phyloP scores from a whole-genome alignment of 2,329 filamentous ascomycete genomes.

The Colletotrichum tropicale region DNA sequence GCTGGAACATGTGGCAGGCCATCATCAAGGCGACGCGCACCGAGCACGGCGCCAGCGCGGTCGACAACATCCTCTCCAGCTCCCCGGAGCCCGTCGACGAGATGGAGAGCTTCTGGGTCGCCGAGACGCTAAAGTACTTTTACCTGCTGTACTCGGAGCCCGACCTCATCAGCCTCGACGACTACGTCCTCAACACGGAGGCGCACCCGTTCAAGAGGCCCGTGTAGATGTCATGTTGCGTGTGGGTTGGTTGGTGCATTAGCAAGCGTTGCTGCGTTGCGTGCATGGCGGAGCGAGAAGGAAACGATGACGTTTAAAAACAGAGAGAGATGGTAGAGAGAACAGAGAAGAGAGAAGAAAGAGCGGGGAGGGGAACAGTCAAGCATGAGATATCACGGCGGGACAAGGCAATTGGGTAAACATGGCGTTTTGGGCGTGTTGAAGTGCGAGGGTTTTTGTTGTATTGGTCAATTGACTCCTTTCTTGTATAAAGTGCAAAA shows the following conservation, averaged over 20 bases:
- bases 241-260: neutral
- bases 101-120: constrained; percentile 92
- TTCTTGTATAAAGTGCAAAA: neutral
- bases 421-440: constrained; percentile 8
- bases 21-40: constrained; percentile 71
- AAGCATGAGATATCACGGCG: constrained; percentile 16
- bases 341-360: neutral
- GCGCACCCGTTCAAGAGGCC: constrained; percentile 62
- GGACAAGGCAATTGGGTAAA: neutral
- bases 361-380: neutral
- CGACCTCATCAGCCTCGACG: constrained; percentile 68
- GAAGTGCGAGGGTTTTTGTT: neutral
- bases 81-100: constrained; percentile 55
- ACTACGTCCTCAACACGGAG: constrained; percentile 71
- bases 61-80: constrained; percentile 62
- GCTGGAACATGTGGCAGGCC: constrained; percentile 84
- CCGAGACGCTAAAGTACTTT: constrained; percentile 92
- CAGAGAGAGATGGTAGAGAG: neutral
- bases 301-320: neutral
- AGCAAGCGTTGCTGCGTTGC: neutral
- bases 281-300: neutral
- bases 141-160: constrained; percentile 79
- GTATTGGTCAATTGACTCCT: neutral
- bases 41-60: constrained; percentile 71
- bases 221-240: constrained; percentile 23